Evolutionary conservation across 257 asterid genomes (phyloP).

Genomic region (Capsicum chinense): DNA sequence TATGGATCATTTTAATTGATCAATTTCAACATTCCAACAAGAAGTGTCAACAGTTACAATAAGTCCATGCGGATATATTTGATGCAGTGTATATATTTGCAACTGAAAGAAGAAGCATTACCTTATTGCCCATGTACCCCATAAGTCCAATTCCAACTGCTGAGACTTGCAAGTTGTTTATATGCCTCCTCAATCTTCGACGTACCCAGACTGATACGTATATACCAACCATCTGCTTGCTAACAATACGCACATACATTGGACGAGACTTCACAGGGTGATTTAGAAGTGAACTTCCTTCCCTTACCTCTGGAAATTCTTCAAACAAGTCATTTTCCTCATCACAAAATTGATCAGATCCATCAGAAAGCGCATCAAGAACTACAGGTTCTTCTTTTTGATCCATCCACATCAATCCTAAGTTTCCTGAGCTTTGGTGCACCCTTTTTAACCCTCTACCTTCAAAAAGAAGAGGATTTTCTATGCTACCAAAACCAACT

Average conservation of each 20-base stretch:
- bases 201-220: slow-evolving; percentile 89
- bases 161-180: slow-evolving; percentile 85
- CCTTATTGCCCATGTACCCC: slow-evolving; percentile 99
- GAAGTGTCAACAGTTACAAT: not conserved
- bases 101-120: slow-evolving; percentile 34
- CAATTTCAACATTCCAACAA: not conserved
- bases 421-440: slow-evolving; percentile 70
- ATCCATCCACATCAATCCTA: slow-evolving; percentile 50
- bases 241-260: slow-evolving; percentile 73
- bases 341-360: slow-evolving; percentile 48
- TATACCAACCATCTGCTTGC: slow-evolving; percentile 99
- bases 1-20: not conserved
- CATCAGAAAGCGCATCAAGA: slow-evolving; percentile 54
- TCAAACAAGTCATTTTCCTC: slow-evolving; percentile 61
- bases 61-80: not conserved
- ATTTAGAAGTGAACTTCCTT: slow-evolving; percentile 30
- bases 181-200: slow-evolving; percentile 74
- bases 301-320: slow-evolving; percentile 41
- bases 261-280: slow-evolving; percentile 44
- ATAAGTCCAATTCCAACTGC: slow-evolving; percentile 95
- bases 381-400: slow-evolving; percentile 50
- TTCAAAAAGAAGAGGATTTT: slow-evolving; percentile 32
- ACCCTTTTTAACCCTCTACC: slow-evolving; percentile 56
- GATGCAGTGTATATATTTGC: not conserved
- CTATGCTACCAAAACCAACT: slow-evolving; percentile 46